These are phyloP conservation scores for Rhizophagus prolifer DNA, from an alignment of 192 early-diverging fungal species.

Conservation along the genomic window DNA sequence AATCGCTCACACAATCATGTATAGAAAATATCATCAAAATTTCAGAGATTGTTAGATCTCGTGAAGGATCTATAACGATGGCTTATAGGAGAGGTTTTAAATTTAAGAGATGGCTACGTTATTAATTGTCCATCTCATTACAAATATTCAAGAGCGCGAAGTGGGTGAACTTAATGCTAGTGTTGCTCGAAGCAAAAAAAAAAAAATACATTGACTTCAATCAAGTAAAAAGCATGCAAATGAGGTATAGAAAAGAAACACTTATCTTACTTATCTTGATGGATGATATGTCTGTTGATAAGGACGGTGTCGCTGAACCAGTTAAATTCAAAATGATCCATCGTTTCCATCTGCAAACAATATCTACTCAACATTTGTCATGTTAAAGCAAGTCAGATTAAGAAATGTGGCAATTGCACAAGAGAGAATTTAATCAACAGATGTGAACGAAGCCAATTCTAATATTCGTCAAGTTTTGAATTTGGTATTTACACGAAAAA, in stretches of 20 bases:
- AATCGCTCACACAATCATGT: no score
- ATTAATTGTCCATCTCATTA: no score
- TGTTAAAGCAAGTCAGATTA: conserved; percentile 68
- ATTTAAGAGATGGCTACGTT: no score
- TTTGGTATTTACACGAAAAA: conserved; percentile 84
- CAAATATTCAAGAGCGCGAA: no score
- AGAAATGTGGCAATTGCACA: conserved; percentile 76
- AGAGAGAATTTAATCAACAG: conserved; percentile 67
- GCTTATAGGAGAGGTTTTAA: no score
- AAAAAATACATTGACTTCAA: no score
- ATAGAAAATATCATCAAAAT: no score
- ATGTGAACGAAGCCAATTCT: conserved; percentile 76
- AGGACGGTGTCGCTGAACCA: conserved; percentile 85
- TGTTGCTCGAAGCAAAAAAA: no score
- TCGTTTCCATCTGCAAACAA: conserved; percentile 99
- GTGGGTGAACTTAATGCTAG: no score
- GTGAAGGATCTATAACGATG: no score
- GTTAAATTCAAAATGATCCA: conserved; percentile 87
- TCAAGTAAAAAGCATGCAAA: conserved; percentile 7
- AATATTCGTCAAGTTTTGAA: conserved; percentile 98
- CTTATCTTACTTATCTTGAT: conserved; percentile 48
- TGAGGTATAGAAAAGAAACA: conserved; percentile 34
- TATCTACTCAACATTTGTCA: conserved; percentile 64
- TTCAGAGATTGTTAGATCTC: no score
- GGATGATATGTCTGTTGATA: conserved; percentile 99